These are phyloP conservation scores for Aspergillus chevalieri DNA, from an alignment of 2,329 filamentous ascomycete genomes.

Conservation along the genomic window DNA sequence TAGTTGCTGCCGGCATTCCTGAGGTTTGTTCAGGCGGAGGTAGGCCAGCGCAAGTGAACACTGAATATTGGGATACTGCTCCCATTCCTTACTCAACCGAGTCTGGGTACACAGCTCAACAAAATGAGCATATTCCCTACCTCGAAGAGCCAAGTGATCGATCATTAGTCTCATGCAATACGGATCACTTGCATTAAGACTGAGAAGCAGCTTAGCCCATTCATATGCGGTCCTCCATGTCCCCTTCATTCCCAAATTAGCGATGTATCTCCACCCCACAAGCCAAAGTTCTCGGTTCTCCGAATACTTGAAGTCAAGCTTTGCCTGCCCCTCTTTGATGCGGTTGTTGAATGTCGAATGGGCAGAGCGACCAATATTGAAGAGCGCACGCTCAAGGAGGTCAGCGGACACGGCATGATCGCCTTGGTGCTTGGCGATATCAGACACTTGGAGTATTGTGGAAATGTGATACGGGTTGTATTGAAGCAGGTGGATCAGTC, in stretches of 20 bases:
- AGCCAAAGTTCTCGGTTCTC: constrained; percentile 94
- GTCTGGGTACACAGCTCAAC: constrained; percentile 58
- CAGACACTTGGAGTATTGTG: constrained; percentile 86
- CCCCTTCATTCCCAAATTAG: constrained; percentile 79
- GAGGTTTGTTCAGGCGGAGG: constrained; percentile 61
- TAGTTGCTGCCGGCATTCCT: constrained; percentile 60
- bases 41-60: constrained; percentile 74
- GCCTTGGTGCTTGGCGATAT: constrained; percentile 84
- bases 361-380: constrained; percentile 84
- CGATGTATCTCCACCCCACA: constrained; percentile 80
- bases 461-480: constrained; percentile 85
- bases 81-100: constrained; percentile 46
- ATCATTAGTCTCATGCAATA: constrained; percentile 76
- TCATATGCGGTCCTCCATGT: constrained; percentile 90
- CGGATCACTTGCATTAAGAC: constrained; percentile 69
- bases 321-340: constrained; percentile 69
- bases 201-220: constrained; percentile 80
- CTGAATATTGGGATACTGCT: constrained; percentile 61
- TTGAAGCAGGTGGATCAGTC: constrained; percentile 69
- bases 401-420: constrained; percentile 82
- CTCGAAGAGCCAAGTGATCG: constrained; percentile 77
- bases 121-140: constrained; percentile 69
- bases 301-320: constrained; percentile 70
- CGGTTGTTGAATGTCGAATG: constrained; percentile 74
- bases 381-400: constrained; percentile 82